Base-by-base conservation (phyloP, 768 basidiomycete species). In the Boletus sp. region DNA sequence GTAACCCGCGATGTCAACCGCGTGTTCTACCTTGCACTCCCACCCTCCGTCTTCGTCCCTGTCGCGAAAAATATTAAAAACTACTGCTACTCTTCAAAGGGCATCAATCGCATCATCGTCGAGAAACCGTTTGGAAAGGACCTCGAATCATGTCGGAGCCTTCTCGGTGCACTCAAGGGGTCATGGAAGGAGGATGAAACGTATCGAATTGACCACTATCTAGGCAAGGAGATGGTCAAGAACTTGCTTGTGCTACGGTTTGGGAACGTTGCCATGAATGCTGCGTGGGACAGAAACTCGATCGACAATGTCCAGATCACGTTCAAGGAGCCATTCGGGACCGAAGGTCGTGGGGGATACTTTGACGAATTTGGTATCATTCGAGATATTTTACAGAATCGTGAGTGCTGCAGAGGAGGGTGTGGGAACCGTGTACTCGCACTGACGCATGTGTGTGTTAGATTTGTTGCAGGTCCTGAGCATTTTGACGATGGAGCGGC, bases 211-310 rank as follows among this genome's bases (percentile, higher is more conserved):
- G 96, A 99, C 73, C 96, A 99, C 70, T 99, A 99, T 72, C 87
- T 99, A 50, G 96, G 96, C 54, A 99, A 99, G 78, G 96, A 99
- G 81, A 98, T 99, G 96, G 92, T 98, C 68, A 99, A 99, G 81
- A 99, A 98, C 73, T 71, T 99, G 51, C 88, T 98, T 58, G 92
- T 98, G 29, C 77, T 98, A 49, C 87, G 96, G 33, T 99, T 99
- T 65, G 96, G 93, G 58, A 99, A 99, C 73, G 75, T 94, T 60
- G 90, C 94, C 25, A 73, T 97, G 77, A 84, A 84, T 59, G 84
- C 91, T 29, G 82, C 83, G 37, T 97, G 95, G 92, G 95, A 98
- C 77, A 96, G 92, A 73, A 93, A 95, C 72, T 92, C 85, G 56
- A 88, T 99, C 76, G 85, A 83, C 74, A 98, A 94, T 67, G 93